Base-by-base conservation (phyloP, 1,284 basidiomycete genomes). In the Ceratobasidium sp. region DNA sequence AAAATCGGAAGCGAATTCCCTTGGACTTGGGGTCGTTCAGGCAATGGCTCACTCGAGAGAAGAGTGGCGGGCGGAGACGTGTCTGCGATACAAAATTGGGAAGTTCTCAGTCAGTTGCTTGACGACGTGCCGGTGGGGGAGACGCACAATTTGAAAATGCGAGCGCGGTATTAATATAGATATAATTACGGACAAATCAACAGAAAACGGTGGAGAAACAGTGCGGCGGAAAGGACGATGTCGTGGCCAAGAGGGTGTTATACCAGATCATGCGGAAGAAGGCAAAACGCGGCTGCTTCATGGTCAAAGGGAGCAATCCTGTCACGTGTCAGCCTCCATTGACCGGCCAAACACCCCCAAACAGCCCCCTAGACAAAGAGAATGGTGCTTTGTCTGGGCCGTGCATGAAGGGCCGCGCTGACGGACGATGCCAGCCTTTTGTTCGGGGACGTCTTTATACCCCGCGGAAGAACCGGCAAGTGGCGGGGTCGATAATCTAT, bases 301-400 rank as follows among this genome's bases (percentile, higher is more conserved):
- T 69, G 50, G 64, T 69, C 64, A 69, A 69, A 69, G 64, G 62
- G 52, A 55, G 18, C 9, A 45, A 55, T 3, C 2, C 52, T 69
- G 64, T 69, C 64, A 69, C 64, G 64, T 69, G 64, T 41, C 64
- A 28, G 18, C 16, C 4, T 53, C 64, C 52, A 41, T 50, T 50
- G 46, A 62, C n/a, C 26, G 43, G 8, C 46, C 50, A 65, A 65
- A 46, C 34, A 65, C 30, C n/a, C 62, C 62, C 10, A 10, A 8
- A 2, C 39, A 8, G 16, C 26, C 18, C 61, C 61, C 57, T 36
- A 39, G 43, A 59, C 57, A 59, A 59, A 58, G 55, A 36, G 8
- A 23, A 5, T 10, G 8, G 2, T 3, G 36, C 36, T 14, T 39
- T 14, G 6, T 39, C 36, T 39, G 14, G 5, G 36, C 14, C n/a